phyloP scores from a whole-genome alignment of 805 yeast genomes.

The Millerago galiae region DNA sequence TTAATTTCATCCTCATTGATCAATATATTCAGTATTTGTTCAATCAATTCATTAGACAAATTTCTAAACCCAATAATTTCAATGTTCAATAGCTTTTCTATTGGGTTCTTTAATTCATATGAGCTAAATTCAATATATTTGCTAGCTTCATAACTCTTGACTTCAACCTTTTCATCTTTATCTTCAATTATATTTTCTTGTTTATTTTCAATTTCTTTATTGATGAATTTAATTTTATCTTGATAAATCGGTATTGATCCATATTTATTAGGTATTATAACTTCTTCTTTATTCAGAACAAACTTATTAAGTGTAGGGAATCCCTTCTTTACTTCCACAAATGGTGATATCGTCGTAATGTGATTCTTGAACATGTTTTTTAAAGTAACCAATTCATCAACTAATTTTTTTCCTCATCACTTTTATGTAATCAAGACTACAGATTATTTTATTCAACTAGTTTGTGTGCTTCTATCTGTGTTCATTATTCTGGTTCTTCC shows the following conservation, averaged over 20 bases:
- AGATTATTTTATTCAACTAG: too few relatives aligned
- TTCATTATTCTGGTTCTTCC: too few relatives aligned
- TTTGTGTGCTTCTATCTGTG: too few relatives aligned
- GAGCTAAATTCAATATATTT: slow-evolving; percentile 21
- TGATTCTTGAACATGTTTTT: slow-evolving; percentile 6
- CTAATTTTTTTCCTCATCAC: neutral
- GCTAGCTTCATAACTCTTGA: too few relatives aligned
- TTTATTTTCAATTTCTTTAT: neutral
- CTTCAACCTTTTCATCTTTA: too few relatives aligned
- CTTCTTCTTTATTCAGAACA: neutral
- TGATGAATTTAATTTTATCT: slow-evolving; percentile 5
- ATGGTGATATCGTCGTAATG: slow-evolving; percentile 5
- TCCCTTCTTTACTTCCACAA: neutral
- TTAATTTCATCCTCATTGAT: slow-evolving; percentile 2
- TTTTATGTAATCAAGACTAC: too few relatives aligned
- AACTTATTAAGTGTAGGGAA: neutral
- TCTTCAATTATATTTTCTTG: slow-evolving; percentile 5
- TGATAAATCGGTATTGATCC: slow-evolving; percentile 18
- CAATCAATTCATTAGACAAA: slow-evolving; percentile 26
- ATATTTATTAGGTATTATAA: slow-evolving; percentile 12
- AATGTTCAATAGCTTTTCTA: slow-evolving; percentile 31
- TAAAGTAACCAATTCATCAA: neutral
- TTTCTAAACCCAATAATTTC: slow-evolving; percentile 30
- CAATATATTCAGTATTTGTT: slow-evolving; percentile 26
- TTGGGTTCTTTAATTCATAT: slow-evolving; percentile 29